Conservation (phyloP, 2,329 filamentous ascomycete genomes). For the Chrysoporthe cubensis region DNA sequence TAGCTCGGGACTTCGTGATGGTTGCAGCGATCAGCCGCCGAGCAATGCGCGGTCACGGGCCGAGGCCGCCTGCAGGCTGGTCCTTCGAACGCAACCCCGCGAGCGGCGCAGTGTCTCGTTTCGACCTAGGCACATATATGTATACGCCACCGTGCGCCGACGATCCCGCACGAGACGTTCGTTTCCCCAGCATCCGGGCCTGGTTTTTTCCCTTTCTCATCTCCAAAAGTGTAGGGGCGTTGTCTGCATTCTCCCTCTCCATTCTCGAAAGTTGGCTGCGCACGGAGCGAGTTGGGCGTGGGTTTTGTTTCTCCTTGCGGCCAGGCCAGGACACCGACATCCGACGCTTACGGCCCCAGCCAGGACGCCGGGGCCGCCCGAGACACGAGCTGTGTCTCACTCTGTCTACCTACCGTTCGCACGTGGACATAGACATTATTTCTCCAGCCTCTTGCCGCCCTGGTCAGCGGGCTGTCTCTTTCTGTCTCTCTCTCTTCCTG, state of each 20-base stretch:
- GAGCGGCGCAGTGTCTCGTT: background rate
- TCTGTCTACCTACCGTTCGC: background rate
- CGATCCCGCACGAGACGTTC: background rate
- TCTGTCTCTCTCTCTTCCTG: no score
- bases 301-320: background rate
- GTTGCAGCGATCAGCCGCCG: background rate
- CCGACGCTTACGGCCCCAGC: background rate
- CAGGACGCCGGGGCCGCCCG: slow-evolving; percentile 3
- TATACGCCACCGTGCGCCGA: background rate
- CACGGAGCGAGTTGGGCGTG: no score
- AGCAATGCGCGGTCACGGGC: slow-evolving; percentile 1
- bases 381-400: slow-evolving; percentile 2
- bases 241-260: no score
- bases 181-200: no score
- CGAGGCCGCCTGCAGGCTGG: slow-evolving; percentile 7
- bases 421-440: no score
- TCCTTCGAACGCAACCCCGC: background rate
- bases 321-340: background rate
- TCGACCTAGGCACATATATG: background rate
- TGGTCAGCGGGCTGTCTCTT: no score
- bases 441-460: no score
- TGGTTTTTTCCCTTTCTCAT: no score
- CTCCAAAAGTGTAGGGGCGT: no score
- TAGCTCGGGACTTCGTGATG: background rate
- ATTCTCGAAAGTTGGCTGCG: no score